phyloP scores from a whole-genome alignment of 805 yeast genomes.

The Candida tibetensis region DNA sequence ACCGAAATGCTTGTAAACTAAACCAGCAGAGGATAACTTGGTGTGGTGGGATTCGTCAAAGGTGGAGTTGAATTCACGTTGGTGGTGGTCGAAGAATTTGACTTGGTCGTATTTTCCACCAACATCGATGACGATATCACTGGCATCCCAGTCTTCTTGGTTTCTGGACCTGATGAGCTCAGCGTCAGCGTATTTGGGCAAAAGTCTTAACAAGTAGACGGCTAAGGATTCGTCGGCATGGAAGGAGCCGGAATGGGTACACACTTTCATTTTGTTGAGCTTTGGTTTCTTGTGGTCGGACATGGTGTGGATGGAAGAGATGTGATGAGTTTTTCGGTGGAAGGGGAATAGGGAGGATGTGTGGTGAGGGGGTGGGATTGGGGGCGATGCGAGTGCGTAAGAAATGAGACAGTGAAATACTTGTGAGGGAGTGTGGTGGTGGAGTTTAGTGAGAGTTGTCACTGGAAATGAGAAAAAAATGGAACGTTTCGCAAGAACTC shows the following conservation, averaged over 20 bases:
- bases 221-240: conserved; percentile 98
- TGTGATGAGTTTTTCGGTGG: neutral
- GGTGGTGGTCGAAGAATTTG: conserved; percentile 94
- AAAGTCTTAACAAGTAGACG: conserved; percentile 72
- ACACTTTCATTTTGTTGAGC: conserved; percentile 43
- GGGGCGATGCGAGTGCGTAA: too few species aligned
- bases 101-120: conserved; percentile 84
- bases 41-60: conserved; percentile 65
- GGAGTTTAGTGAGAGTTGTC: too few species aligned
- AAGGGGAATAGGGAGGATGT: too few species aligned
- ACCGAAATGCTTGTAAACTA: conserved; percentile 85
- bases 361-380: neutral
- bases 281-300: conserved; percentile 20
- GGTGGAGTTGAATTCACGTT: conserved; percentile 79
- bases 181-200: conserved; percentile 68
- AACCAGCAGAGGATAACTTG: conserved; percentile 89
- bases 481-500: too few species aligned
- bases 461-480: too few species aligned
- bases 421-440: too few species aligned
- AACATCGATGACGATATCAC: conserved; percentile 94
- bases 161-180: conserved; percentile 79
- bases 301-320: conserved; percentile 13
- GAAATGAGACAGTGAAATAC: too few species aligned
- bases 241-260: conserved; percentile 91
- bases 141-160: conserved; percentile 73